Conservation (phyloP, 2,329 filamentous ascomycete genomes). For the Sporothrix euskadiensis region DNA sequence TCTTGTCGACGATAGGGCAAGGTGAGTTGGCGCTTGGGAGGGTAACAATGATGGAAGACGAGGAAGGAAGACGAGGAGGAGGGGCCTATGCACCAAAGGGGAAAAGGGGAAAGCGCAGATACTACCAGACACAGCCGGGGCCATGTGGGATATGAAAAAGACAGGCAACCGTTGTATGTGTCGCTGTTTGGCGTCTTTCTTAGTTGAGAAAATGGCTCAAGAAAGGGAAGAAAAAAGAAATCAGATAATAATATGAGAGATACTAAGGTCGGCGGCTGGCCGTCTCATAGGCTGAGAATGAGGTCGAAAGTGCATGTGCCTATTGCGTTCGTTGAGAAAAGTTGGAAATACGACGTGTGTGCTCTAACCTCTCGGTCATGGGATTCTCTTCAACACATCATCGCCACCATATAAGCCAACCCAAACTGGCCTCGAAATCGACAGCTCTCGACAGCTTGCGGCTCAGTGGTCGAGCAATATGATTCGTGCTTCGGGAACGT, state of each 20-base stretch:
- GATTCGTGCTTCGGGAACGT: too few species aligned
- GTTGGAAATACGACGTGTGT: not conserved
- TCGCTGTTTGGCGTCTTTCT: not conserved
- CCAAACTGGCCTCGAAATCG: too few species aligned
- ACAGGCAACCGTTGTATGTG: not conserved
- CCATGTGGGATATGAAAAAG: not conserved
- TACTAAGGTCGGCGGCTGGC: not conserved
- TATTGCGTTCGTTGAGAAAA: not conserved
- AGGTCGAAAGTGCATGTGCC: not conserved
- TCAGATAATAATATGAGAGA: not conserved
- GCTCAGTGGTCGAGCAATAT: too few species aligned
- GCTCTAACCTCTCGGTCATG: too few species aligned
- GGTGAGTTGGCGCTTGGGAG: slow-evolving; percentile 17
- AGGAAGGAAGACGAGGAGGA: slow-evolving; percentile 1
- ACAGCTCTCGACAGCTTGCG: too few species aligned
- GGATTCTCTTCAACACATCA: too few species aligned
- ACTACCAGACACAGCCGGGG: not conserved
- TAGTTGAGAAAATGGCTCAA: not conserved
- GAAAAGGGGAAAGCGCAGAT: not conserved
- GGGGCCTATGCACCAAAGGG: not conserved
- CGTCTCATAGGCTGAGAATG: not conserved
- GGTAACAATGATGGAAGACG: slow-evolving; percentile 4
- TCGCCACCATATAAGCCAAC: too few species aligned
- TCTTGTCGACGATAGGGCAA: slow-evolving; percentile 1
- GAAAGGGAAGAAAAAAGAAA: too few species aligned